Evolutionary conservation across 345 rosid genomes (phyloP).

Genomic region (Kandelia obovata): DNA sequence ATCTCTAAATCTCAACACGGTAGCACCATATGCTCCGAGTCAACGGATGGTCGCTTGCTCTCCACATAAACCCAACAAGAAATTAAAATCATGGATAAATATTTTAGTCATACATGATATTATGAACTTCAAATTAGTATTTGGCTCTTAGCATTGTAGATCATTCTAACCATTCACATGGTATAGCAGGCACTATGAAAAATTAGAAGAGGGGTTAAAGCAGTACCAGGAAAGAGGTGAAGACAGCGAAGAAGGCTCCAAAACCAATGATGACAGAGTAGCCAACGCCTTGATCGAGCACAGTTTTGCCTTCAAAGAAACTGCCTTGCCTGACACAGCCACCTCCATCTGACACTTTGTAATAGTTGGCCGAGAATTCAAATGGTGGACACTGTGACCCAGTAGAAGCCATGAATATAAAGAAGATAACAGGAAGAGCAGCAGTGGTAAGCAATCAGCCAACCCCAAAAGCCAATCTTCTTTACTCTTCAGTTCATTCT

Average conservation of each 20-base stretch:
- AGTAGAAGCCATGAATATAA: constrained; percentile 10
- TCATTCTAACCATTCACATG: too few species aligned
- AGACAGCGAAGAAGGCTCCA: constrained; percentile 85
- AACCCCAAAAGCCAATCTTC: neutral
- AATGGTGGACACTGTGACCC: constrained; percentile 61
- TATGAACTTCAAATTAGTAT: too few species aligned
- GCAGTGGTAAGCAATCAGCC: neutral
- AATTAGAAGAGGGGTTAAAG: too few species aligned
- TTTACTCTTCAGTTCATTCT: neutral
- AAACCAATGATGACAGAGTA: constrained; percentile 85
- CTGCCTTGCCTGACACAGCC: constrained; percentile 61
- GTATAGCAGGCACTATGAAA: neutral
- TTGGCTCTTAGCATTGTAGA: too few species aligned
- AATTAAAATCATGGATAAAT: too few species aligned
- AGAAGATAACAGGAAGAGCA: neutral
- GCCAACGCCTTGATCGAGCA: constrained; percentile 75
- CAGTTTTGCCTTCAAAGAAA: constrained; percentile 64
- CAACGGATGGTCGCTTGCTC: too few species aligned
- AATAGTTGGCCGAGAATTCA: constrained; percentile 65
- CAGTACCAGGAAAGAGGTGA: constrained; percentile 75
- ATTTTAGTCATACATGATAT: too few species aligned
- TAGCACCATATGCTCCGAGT: too few species aligned
- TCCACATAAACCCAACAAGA: too few species aligned
- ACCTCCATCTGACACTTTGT: constrained; percentile 33
- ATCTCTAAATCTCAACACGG: too few species aligned